phyloP scores from a whole-genome alignment of 805 yeast genomes.

The Starmerella roubikii region DNA sequence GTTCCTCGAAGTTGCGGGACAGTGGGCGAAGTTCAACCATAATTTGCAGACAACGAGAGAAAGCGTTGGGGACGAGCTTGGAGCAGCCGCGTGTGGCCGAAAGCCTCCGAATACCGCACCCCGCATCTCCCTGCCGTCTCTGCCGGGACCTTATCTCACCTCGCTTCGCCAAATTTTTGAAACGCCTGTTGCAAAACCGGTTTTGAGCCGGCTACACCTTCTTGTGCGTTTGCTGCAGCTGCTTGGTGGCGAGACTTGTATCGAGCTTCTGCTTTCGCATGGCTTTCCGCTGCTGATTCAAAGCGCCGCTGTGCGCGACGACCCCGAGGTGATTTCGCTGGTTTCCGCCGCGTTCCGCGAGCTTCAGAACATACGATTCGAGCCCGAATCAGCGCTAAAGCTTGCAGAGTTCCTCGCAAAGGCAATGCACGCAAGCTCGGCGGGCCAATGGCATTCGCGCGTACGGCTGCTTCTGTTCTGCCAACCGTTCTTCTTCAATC shows the following conservation, averaged over 20 bases:
- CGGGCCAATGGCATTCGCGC: conserved; percentile 47
- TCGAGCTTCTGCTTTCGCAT: conserved; percentile 37
- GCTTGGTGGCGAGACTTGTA: conserved; percentile 39
- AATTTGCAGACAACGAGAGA: conserved; percentile 12
- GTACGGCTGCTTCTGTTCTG: conserved; percentile 53
- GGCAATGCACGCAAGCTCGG: conserved; percentile 1
- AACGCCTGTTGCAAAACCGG: background rate
- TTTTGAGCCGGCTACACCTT: conserved; percentile 11
- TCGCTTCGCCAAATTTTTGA: conserved; percentile 3
- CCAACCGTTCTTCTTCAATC: conserved; percentile 58
- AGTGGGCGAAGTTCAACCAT: conserved; percentile 13
- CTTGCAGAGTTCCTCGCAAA: background rate
- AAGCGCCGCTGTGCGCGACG: conserved; percentile 58
- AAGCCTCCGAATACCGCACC: background rate
- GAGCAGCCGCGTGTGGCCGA: conserved; percentile 3
- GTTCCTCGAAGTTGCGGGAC: background rate
- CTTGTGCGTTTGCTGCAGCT: conserved; percentile 37
- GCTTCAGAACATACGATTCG: conserved; percentile 37
- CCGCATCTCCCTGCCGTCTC: no score
- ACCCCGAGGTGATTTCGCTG: conserved; percentile 39
- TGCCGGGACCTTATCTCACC: background rate
- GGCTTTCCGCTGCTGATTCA: conserved; percentile 59
- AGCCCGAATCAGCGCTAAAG: conserved; percentile 24
- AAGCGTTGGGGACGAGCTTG: conserved; percentile 9
- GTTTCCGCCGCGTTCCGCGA: conserved; percentile 37